Evolutionary conservation across 2,329 filamentous ascomycete species (phyloP).

Genomic region (Bretziella fagacearum): DNA sequence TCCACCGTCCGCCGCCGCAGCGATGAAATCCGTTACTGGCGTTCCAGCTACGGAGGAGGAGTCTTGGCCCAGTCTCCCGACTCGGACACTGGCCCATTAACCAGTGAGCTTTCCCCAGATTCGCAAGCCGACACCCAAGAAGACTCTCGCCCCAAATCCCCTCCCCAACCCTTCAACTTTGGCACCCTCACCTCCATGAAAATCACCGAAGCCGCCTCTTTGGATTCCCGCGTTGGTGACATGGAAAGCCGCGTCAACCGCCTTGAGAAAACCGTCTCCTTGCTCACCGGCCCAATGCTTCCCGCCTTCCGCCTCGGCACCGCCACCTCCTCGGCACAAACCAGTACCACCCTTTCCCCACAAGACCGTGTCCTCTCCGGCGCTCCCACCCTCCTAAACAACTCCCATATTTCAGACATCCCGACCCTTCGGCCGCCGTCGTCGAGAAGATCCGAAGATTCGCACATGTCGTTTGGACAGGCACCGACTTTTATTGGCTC

Average conservation of each 20-base stretch:
- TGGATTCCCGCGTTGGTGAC: constrained; percentile 35
- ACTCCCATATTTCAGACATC: background rate
- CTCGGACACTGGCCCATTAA: constrained; percentile 21
- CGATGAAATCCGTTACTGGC: constrained; percentile 48
- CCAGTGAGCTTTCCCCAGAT: constrained; percentile 21
- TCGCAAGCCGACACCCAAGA: constrained; percentile 16
- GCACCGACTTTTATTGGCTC: constrained; percentile 30
- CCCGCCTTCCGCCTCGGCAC: constrained; percentile 23
- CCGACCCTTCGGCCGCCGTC: constrained; percentile 5
- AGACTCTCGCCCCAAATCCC: constrained; percentile 20
- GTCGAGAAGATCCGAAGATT: constrained; percentile 19
- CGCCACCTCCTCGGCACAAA: background rate
- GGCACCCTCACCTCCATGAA: constrained; percentile 34
- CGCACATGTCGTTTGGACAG: constrained; percentile 30
- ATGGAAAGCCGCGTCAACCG: constrained; percentile 36
- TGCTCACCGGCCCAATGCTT: constrained; percentile 35
- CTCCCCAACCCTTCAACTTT: constrained; percentile 38
- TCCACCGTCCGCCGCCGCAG: constrained; percentile 32
- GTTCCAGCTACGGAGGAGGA: constrained; percentile 32
- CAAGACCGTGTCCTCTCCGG: background rate
- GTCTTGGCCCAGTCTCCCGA: constrained; percentile 34
- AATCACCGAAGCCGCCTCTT: constrained; percentile 36
- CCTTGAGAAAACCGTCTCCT: constrained; percentile 35
- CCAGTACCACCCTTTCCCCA: background rate
- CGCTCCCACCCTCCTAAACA: background rate